phyloP scores from a whole-genome alignment of 2,329 filamentous ascomycete species.

The Rhinocladiella mackenziei region DNA sequence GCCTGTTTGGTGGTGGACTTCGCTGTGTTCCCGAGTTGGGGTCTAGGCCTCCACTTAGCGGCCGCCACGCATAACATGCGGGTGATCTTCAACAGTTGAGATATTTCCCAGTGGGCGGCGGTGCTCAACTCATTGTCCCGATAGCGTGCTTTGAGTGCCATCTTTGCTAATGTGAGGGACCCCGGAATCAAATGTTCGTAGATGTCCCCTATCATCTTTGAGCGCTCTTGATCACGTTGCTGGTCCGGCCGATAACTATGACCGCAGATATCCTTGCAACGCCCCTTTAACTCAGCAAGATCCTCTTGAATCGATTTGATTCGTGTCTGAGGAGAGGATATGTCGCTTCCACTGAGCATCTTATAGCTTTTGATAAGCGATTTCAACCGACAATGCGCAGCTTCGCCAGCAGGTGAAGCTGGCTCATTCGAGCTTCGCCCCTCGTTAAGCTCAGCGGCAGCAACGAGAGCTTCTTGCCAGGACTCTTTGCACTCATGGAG shows the following conservation, averaged over 20 bases:
- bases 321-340: neutral
- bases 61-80: slow-evolving; percentile 5
- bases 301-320: slow-evolving; percentile 1
- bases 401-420: slow-evolving; percentile 14
- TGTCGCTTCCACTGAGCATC: neutral
- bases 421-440: neutral
- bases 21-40: slow-evolving; percentile 12
- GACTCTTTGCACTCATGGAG: slow-evolving; percentile 25
- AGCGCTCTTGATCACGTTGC: slow-evolving; percentile 4
- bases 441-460: slow-evolving; percentile 11
- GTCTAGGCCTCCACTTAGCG: slow-evolving; percentile 15
- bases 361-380: slow-evolving; percentile 8
- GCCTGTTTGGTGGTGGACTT: slow-evolving; percentile 17
- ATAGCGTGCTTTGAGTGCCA: slow-evolving; percentile 16
- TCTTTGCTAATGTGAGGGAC: slow-evolving; percentile 15
- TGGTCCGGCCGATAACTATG: neutral
- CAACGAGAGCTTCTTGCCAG: slow-evolving; percentile 28
- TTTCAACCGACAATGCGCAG: slow-evolving; percentile 9
- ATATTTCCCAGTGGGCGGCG: slow-evolving; percentile 12
- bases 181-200: slow-evolving; percentile 24
- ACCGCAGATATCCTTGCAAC: slow-evolving; percentile 8
- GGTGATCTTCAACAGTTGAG: slow-evolving; percentile 12
- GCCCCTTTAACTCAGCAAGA: slow-evolving; percentile 2
- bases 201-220: slow-evolving; percentile 18
- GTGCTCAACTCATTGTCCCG: slow-evolving; percentile 6